Evolutionary conservation across 352 stramenopile species (phyloP).

Genomic region (Globisporangium cystogenes): DNA sequence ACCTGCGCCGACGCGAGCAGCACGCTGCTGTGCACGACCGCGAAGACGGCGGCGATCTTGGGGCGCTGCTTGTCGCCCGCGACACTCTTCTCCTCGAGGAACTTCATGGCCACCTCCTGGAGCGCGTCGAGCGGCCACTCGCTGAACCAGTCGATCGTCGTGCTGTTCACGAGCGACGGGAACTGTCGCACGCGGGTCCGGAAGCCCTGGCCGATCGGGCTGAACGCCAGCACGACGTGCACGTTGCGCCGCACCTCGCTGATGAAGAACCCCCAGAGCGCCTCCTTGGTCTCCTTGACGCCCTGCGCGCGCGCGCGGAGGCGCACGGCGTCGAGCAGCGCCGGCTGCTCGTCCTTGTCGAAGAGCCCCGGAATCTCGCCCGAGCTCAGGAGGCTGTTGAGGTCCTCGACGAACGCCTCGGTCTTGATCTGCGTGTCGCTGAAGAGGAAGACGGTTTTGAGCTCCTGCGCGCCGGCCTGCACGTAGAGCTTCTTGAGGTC

Average conservation of each 20-base stretch:
- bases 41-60: constrained; percentile 87
- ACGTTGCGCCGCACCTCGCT: constrained; percentile 88
- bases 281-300: constrained; percentile 87
- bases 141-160: constrained; percentile 93
- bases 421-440: constrained; percentile 94
- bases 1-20: constrained; percentile 80
- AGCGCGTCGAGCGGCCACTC: constrained; percentile 90
- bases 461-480: constrained; percentile 74
- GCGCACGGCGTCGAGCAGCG: constrained; percentile 83
- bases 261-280: constrained; percentile 92
- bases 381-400: constrained; percentile 92
- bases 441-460: constrained; percentile 90
- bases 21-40: constrained; percentile 86
- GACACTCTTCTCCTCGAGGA: constrained; percentile 86
- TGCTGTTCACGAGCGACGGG: constrained; percentile 93
- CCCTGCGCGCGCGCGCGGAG: constrained; percentile 53
- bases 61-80: constrained; percentile 59
- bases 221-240: constrained; percentile 91
- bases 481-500: constrained; percentile 90
- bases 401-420: constrained; percentile 90
- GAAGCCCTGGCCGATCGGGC: constrained; percentile 87
- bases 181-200: constrained; percentile 85
- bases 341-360: constrained; percentile 87
- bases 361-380: constrained; percentile 91
- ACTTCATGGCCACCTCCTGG: constrained; percentile 91